Evolutionary conservation across 352 stramenopile species (phyloP).

Genomic region (Phytopythium vexans): DNA sequence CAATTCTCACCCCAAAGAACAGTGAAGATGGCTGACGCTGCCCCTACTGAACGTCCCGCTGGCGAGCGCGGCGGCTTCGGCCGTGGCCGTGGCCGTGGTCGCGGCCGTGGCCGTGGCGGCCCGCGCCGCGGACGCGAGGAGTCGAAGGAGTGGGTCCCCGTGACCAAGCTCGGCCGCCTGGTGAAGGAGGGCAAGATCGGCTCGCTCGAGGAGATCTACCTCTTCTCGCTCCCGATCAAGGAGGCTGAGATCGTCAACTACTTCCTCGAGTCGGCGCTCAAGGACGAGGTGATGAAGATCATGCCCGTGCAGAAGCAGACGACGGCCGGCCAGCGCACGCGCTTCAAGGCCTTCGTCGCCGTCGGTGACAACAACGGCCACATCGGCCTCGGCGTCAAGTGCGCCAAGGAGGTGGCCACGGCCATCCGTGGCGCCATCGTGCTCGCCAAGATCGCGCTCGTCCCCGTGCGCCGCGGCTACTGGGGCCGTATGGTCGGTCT

Average conservation of each 20-base stretch:
- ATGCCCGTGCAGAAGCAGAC: slow-evolving; percentile 99
- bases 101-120: slow-evolving; percentile 82
- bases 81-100: slow-evolving; percentile 85
- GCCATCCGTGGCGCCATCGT: slow-evolving; percentile 99
- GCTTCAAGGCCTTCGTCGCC: slow-evolving; percentile 99
- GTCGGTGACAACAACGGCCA: slow-evolving; percentile 98
- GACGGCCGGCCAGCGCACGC: slow-evolving; percentile 98
- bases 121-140: slow-evolving; percentile 89
- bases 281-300: slow-evolving; percentile 99
- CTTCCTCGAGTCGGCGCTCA: slow-evolving; percentile 97
- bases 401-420: slow-evolving; percentile 98
- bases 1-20: slow-evolving; percentile 77
- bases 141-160: slow-evolving; percentile 97
- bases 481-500: slow-evolving; percentile 95
- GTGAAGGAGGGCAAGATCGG: slow-evolving; percentile 99
- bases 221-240: slow-evolving; percentile 99
- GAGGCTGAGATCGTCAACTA: slow-evolving; percentile 99
- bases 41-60: slow-evolving; percentile 38
- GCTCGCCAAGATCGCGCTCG: slow-evolving; percentile 98
- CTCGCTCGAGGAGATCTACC: slow-evolving; percentile 99
- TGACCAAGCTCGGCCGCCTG: slow-evolving; percentile 99
- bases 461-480: slow-evolving; percentile 98
- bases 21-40: slow-evolving; percentile 75
- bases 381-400: slow-evolving; percentile 99
- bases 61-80: slow-evolving; percentile 94